phyloP scores from a whole-genome alignment of 2,329 filamentous ascomycete genomes.

The Penicillium sp. region DNA sequence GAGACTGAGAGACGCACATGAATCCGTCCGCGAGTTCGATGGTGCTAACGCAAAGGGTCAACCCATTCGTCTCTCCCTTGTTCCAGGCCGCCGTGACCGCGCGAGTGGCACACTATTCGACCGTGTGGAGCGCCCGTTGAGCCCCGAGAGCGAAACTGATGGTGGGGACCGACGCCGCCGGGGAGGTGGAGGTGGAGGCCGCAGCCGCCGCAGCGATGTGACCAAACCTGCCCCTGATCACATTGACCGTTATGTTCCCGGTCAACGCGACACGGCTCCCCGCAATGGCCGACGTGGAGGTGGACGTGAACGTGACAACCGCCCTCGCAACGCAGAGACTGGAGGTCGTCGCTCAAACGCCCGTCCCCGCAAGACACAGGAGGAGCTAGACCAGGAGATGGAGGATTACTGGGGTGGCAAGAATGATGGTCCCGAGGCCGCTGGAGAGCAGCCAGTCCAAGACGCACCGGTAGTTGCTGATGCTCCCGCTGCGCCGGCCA shows the following conservation, averaged over 20 bases:
- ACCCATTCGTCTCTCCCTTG: conserved; percentile 68
- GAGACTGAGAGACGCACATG: conserved; percentile 62
- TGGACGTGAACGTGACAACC: conserved; percentile 40
- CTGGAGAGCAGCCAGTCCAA: conserved; percentile 28
- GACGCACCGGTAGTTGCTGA: conserved; percentile 27
- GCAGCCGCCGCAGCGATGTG: conserved; percentile 51
- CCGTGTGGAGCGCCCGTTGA: conserved; percentile 50
- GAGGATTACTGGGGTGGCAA: conserved; percentile 74
- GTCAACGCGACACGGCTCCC: conserved; percentile 44
- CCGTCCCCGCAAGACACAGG: conserved; percentile 57
- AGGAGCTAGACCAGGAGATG: conserved; percentile 95
- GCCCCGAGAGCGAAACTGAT: conserved; percentile 36
- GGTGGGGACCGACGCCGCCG: conserved; percentile 34
- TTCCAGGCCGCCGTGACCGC: conserved; percentile 49
- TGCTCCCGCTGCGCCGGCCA: conserved; percentile 26
- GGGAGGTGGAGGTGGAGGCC: conserved; percentile 39
- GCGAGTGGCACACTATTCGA: conserved; percentile 62
- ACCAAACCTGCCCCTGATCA: conserved; percentile 58
- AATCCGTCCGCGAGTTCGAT: conserved; percentile 75
- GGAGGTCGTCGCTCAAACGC: conserved; percentile 41
- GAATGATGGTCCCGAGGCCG: conserved; percentile 36
- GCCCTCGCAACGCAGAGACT: conserved; percentile 12
- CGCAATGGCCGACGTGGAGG: conserved; percentile 49
- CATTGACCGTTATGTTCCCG: conserved; percentile 76
- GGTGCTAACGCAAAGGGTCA: conserved; percentile 87